These are phyloP conservation scores for Ophiosphaerella narmari DNA, from an alignment of 2,329 filamentous ascomycete genomes.

Conservation along the genomic window DNA sequence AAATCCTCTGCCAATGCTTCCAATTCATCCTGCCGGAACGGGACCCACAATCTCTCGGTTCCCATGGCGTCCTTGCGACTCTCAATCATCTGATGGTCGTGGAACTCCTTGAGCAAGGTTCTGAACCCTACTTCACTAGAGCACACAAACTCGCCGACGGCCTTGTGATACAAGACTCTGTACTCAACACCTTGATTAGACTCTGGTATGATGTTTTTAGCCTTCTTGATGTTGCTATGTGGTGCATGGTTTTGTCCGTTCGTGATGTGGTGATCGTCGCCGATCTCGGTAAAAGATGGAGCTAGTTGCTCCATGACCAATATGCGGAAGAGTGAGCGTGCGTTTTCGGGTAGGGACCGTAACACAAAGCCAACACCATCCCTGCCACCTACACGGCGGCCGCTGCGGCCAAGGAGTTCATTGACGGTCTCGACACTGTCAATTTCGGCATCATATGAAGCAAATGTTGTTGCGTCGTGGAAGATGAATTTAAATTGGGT, in stretches of 20 bases:
- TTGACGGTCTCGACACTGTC: conserved; percentile 91
- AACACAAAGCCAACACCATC: conserved; percentile 92
- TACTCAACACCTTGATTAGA: conserved; percentile 77
- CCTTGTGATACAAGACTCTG: conserved; percentile 88
- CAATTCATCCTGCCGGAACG: conserved; percentile 85
- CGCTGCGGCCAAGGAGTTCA: conserved; percentile 79
- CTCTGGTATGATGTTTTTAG: conserved; percentile 34
- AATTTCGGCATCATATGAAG: conserved; percentile 71
- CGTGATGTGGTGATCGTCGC: conserved; percentile 24
- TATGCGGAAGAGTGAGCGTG: conserved; percentile 81
- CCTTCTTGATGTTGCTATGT: conserved; percentile 30
- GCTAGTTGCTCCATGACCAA: conserved; percentile 83
- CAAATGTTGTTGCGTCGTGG: conserved; percentile 93
- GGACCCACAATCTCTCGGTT: conserved; percentile 82
- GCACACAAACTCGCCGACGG: conserved; percentile 95
- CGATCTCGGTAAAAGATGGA: conserved; percentile 59
- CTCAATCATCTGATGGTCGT: conserved; percentile 97
- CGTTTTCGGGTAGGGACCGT: conserved; percentile 88
- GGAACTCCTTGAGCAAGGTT: conserved; percentile 93
- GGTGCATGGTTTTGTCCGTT: conserved; percentile 15
- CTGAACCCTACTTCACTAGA: conserved; percentile 95
- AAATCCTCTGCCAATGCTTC: conserved; percentile 86
- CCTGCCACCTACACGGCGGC: conserved; percentile 79
- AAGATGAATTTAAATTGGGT: conserved; percentile 85
- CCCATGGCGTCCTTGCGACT: conserved; percentile 84